These are phyloP conservation scores for Podospora comata DNA, from an alignment of 495 filamentous ascomycete genomes.

Conservation along the genomic window DNA sequence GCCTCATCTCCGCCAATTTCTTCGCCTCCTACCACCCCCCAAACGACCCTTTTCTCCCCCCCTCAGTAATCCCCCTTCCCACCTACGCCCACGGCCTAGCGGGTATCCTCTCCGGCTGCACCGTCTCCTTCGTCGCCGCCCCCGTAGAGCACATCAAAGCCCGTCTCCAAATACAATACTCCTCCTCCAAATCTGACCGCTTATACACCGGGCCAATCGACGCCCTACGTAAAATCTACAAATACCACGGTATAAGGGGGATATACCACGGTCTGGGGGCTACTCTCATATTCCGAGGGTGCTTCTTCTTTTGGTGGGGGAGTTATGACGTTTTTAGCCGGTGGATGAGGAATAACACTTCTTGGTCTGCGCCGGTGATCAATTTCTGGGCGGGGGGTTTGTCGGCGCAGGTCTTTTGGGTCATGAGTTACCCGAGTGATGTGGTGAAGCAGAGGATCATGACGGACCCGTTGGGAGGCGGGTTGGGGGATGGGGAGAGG, in stretches of 20 bases:
- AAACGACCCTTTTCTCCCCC: slow-evolving; percentile 74
- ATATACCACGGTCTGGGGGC: slow-evolving; percentile 81
- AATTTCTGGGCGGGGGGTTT: slow-evolving; percentile 98
- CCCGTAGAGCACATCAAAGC: slow-evolving; percentile 97
- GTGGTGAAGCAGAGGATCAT: slow-evolving; percentile 98
- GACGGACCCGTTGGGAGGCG: slow-evolving; percentile 81
- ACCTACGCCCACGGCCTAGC: slow-evolving; percentile 80
- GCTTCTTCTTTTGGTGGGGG: slow-evolving; percentile 98
- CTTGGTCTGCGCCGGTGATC: slow-evolving; percentile 70
- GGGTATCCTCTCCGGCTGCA: slow-evolving; percentile 80
- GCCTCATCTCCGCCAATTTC: slow-evolving; percentile 70
- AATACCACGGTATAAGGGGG: slow-evolving; percentile 67
- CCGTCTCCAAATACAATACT: slow-evolving; percentile 87
- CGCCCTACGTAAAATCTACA: slow-evolving; percentile 65
- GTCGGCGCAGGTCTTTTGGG: slow-evolving; percentile 90
- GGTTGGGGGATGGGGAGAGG: slow-evolving; percentile 62
- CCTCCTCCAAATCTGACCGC: slow-evolving; percentile 65
- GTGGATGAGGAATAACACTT: slow-evolving; percentile 60
- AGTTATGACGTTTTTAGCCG: slow-evolving; percentile 81
- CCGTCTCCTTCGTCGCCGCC: slow-evolving; percentile 87
- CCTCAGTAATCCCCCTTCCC: slow-evolving; percentile 70
- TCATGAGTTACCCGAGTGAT: slow-evolving; percentile 85
- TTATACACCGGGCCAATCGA: slow-evolving; percentile 86
- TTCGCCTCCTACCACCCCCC: slow-evolving; percentile 66
- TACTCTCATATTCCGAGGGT: slow-evolving; percentile 82